Conservation (phyloP, 352 stramenopile genomes). For the Phytophthora litchii region DNA sequence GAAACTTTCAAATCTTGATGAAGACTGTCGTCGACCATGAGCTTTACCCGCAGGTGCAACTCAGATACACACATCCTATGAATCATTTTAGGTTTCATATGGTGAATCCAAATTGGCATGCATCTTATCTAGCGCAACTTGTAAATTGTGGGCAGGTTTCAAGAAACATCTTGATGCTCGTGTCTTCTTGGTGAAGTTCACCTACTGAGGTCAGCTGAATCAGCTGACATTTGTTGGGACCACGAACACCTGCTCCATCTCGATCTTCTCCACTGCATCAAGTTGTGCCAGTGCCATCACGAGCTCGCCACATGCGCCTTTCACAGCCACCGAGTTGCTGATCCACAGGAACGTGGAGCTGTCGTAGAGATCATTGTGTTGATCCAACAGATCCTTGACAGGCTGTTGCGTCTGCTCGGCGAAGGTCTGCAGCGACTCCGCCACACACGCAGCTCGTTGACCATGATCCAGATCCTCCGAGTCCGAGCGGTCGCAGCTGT, state of each 20-base stretch:
- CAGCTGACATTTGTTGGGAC: slow-evolving; percentile 18
- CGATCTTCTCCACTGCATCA: slow-evolving; percentile 49
- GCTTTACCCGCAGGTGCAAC: neutral
- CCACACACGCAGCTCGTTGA: slow-evolving; percentile 51
- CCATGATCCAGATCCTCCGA: slow-evolving; percentile 25
- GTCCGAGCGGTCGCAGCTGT: slow-evolving; percentile 33
- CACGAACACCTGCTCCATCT: slow-evolving; percentile 52
- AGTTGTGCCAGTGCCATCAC: slow-evolving; percentile 47
- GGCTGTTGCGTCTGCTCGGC: slow-evolving; percentile 49
- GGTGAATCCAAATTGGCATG: too few species aligned
- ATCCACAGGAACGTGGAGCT: slow-evolving; percentile 66
- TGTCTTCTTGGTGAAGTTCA: neutral
- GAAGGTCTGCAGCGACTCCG: slow-evolving; percentile 56
- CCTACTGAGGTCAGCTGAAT: neutral
- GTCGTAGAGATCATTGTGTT: slow-evolving; percentile 34
- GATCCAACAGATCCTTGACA: slow-evolving; percentile 49
- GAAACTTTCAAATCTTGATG: too few species aligned
- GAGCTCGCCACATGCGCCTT: slow-evolving; percentile 41
- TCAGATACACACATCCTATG: too few species aligned
- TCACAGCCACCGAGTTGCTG: slow-evolving; percentile 67
- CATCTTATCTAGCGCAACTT: too few species aligned
- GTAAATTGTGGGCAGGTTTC: too few species aligned
- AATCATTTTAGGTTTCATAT: too few species aligned
- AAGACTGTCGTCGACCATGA: neutral
- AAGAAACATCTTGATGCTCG: neutral